phyloP scores from a whole-genome alignment of 225 moss, liverwort and hornwort genomes.

The Antitrichia curtipendula region DNA sequence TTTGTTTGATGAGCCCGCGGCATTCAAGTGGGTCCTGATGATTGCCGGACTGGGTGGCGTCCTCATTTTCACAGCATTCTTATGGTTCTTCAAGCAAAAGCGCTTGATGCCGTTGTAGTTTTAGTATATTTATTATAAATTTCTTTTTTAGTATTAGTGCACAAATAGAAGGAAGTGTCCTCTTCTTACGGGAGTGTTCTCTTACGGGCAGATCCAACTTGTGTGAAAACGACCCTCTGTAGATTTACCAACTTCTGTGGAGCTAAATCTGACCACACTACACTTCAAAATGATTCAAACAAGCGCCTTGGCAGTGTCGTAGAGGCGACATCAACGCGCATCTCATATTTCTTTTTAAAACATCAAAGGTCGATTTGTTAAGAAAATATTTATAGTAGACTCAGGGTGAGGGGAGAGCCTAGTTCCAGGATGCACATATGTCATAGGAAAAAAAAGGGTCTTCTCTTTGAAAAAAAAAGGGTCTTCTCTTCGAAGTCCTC shows the following conservation, averaged over 20 bases:
- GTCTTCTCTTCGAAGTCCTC: background rate
- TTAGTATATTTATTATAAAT: background rate
- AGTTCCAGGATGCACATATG: background rate
- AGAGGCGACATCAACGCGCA: background rate
- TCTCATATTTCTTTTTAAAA: background rate
- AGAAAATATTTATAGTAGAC: background rate
- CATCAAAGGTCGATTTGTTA: background rate
- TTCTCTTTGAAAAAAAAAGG: background rate
- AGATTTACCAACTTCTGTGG: background rate
- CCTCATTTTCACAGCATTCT: conserved; percentile 50
- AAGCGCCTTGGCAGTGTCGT: background rate
- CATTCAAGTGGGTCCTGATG: conserved; percentile 91
- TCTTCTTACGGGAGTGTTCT: background rate
- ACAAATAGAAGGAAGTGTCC: background rate
- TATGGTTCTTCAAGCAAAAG: conserved; percentile 89
- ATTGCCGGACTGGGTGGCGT: conserved; percentile 55
- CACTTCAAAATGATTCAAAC: background rate
- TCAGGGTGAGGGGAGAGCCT: background rate
- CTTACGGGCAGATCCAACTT: background rate
- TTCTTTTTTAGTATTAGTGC: background rate
- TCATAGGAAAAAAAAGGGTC: background rate
- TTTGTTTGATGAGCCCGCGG: conserved; percentile 75
- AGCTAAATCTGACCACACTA: background rate
- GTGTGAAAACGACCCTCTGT: background rate
- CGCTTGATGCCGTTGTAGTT: conserved; percentile 66